Percentiles rank a stretch among this genome's conserved stretches.
phyloP scores from a whole-genome alignment of 768 basidiomycete genomes.

The Boletus tomentosulus region DNA sequence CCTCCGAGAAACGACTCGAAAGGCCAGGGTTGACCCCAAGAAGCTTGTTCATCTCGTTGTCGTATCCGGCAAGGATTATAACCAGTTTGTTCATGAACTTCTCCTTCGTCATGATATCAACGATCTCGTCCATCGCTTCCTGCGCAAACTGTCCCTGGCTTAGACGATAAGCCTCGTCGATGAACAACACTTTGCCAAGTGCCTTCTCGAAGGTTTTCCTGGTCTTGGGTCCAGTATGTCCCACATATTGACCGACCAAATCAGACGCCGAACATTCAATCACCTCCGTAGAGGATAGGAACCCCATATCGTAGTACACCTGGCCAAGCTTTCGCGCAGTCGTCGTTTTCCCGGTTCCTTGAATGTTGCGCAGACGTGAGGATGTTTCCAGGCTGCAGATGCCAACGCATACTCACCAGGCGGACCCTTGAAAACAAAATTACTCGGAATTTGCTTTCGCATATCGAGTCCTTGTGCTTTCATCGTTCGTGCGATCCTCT shows the following conservation, averaged over 20 bases:
- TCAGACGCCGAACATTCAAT: slow-evolving; percentile 68
- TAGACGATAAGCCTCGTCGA: slow-evolving; percentile 70
- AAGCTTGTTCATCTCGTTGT: slow-evolving; percentile 60
- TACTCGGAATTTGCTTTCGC: slow-evolving; percentile 53
- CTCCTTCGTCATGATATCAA: slow-evolving; percentile 56
- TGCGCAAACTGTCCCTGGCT: slow-evolving; percentile 58
- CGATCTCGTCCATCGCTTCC: slow-evolving; percentile 71
- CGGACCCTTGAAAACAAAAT: slow-evolving; percentile 69
- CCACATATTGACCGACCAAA: slow-evolving; percentile 64
- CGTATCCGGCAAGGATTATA: slow-evolving; percentile 69
- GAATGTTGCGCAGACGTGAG: background rate
- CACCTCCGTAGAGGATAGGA: slow-evolving; percentile 48
- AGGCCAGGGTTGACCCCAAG: slow-evolving; percentile 58
- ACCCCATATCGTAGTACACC: slow-evolving; percentile 62
- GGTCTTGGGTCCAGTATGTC: slow-evolving; percentile 69
- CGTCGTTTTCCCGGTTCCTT: slow-evolving; percentile 64
- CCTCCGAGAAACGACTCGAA: slow-evolving; percentile 64
- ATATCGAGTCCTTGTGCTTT: slow-evolving; percentile 41
- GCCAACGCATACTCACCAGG: slow-evolving; percentile 42
- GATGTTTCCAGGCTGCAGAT: background rate
- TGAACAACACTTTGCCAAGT: slow-evolving; percentile 62
- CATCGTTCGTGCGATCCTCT: slow-evolving; percentile 43
- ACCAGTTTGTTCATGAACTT: slow-evolving; percentile 55
- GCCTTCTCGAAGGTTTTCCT: slow-evolving; percentile 58
- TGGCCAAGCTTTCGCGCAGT: slow-evolving; percentile 59